Conservation (phyloP, 139 green algal genomes). For the Closterium sp. region DNA sequence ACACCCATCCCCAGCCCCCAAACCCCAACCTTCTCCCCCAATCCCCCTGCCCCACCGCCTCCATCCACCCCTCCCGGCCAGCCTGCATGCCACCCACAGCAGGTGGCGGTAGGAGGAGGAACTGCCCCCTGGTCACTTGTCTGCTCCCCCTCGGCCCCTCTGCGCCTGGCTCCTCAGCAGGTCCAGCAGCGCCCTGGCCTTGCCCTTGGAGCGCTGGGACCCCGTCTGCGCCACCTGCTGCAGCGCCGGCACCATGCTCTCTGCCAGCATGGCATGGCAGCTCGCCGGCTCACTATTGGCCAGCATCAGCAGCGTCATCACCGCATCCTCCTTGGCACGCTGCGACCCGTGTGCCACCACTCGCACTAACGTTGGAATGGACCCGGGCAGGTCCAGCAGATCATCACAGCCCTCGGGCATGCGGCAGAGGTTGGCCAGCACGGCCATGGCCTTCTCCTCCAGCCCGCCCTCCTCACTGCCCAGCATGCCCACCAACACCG, state of each 20-base stretch:
- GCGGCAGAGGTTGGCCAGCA: constrained; percentile 4
- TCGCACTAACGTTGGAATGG: neutral
- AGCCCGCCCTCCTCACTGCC: neutral
- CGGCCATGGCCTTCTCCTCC: neutral
- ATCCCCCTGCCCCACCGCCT: too few relatives aligned
- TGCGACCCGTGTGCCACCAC: neutral
- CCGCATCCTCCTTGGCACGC: constrained; percentile 15
- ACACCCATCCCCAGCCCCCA: neutral
- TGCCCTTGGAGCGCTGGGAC: neutral
- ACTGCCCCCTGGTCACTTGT: neutral
- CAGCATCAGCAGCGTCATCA: constrained; percentile 14
- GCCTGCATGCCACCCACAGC: neutral
- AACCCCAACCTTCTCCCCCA: neutral
- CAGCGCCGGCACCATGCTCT: constrained; percentile 1
- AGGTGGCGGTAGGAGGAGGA: too few relatives aligned
- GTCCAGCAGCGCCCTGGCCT: constrained; percentile 6
- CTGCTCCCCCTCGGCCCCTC: neutral
- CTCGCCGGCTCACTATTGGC: neutral
- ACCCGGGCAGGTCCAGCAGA: neutral
- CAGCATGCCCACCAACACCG: constrained; percentile 11
- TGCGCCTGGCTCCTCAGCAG: neutral
- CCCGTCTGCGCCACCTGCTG: constrained; percentile 4
- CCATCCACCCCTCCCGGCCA: neutral
- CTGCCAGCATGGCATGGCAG: neutral
- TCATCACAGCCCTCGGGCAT: neutral